A percentile compares a stretch with the other conserved stretches of the same genome.
phyloP scores from a whole-genome alignment of 1,284 basidiomycete species.

The Irpex rosettiformis region DNA sequence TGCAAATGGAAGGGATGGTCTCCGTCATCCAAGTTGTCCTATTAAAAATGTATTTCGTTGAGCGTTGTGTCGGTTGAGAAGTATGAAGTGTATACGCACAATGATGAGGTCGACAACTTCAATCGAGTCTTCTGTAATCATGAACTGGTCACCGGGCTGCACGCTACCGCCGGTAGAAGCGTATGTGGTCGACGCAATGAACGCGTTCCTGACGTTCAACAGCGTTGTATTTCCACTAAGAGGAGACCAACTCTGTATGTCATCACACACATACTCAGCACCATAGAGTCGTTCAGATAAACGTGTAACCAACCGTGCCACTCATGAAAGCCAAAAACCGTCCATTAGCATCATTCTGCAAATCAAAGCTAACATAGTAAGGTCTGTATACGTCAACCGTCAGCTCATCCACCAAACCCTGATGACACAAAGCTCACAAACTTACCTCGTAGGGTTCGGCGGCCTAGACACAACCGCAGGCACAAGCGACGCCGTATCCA shows the following conservation, averaged over 20 bases:
- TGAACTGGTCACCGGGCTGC: conserved; percentile 22
- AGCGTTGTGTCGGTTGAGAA: no score
- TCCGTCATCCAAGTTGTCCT: conserved; percentile 35
- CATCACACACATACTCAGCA: not conserved
- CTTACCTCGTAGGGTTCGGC: conserved; percentile 21
- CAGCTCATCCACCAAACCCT: not conserved
- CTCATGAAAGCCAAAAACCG: conserved; percentile 39
- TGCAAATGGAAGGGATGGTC: conserved; percentile 44
- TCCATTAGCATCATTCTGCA: conserved; percentile 32
- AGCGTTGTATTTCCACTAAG: conserved; percentile 27
- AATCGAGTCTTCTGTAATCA: conserved; percentile 29
- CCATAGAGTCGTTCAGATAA: not conserved
- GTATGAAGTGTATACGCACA: conserved; percentile 14
- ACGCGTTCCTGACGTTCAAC: conserved; percentile 18
- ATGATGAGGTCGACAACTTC: conserved; percentile 30
- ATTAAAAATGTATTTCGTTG: no score
- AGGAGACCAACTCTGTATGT: conserved; percentile 32
- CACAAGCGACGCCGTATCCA: conserved; percentile 24
- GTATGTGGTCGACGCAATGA: conserved; percentile 19
- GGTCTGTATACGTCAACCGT: not conserved
- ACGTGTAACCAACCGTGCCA: conserved; percentile 24
- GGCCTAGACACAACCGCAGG: conserved; percentile 23
- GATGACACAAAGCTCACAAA: conserved; percentile 1
- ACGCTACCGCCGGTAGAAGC: conserved; percentile 15
- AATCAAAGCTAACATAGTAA: conserved; percentile 28